These are phyloP conservation scores for Sphaerulina populicola DNA, from an alignment of 2,329 filamentous ascomycete species.

Conservation along the genomic window DNA sequence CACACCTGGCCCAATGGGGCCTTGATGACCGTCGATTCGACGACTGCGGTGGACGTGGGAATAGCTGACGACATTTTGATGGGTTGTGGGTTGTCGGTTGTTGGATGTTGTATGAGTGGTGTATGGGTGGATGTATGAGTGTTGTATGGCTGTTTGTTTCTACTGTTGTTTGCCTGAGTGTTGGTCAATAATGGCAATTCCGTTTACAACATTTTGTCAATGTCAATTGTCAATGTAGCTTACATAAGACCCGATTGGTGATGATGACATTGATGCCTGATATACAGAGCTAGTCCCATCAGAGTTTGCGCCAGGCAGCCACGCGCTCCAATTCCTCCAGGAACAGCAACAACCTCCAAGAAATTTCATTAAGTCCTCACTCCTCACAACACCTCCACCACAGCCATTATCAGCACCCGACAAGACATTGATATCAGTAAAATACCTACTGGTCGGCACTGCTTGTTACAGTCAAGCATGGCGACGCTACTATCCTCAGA, in stretches of 20 bases:
- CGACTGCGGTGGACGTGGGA: constrained; percentile 58
- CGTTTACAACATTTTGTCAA: not conserved
- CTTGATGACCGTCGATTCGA: constrained; percentile 59
- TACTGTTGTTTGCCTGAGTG: no score
- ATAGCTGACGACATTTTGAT: constrained; percentile 35
- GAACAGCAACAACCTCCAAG: no score
- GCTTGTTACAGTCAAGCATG: not conserved
- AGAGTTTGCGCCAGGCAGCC: no score
- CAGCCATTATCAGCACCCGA: not conserved
- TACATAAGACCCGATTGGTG: not conserved
- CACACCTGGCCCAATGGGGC: constrained; percentile 59
- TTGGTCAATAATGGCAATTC: no score
- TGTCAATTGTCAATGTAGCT: no score
- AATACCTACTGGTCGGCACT: not conserved
- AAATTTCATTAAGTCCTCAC: no score
- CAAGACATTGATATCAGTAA: not conserved
- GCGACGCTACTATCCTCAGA: not conserved
- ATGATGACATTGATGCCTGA: not conserved
- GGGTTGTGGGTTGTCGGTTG: not conserved
- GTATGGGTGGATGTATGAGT: not conserved
- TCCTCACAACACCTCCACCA: not conserved
- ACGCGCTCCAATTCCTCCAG: no score
- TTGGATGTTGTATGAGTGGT: not conserved
- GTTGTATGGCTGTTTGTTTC: not conserved
- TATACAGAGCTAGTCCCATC: no score